Evolutionary conservation across 208 protist species (phyloP), one percentile per base, ranked within the genome.

Genomic region (Trypanosoma cruzi): DNA sequence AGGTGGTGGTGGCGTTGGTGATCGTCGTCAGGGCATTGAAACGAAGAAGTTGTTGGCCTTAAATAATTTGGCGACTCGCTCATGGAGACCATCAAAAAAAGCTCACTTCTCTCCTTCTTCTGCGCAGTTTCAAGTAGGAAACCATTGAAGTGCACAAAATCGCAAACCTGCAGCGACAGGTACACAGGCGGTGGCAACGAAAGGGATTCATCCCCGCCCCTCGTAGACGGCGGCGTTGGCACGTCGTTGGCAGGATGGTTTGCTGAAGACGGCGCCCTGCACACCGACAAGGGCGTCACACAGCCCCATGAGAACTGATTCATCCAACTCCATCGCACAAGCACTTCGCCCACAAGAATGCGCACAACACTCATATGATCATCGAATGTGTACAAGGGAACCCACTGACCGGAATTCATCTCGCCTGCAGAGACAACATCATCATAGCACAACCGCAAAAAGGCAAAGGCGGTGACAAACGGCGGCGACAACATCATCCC

Each of bases 341-440:
- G 55, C 40, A 75, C 70, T 49, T 75, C 70, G 18, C 70, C 70
- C 0, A 49, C 28, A 24, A 75, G 0, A 64, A 63, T 16, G 34
- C 37, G 44, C 0, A 53, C 0, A 14, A 40, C 60, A 42, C 55
- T 28, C 50, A 67, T 49, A 0, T 48, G 1, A 8, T 20, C 31
- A 37, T 42, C 32, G 20, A 36, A 4, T 20, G 36, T n/a, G 40
- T 61, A 75, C 32, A 75, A 20, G 14, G 55, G n/a, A 37, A 66
- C 20, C 70, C 70, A 75, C 2, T 28, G 48, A 26, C 37, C 6
- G 26, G 2, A 28, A 28, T 10, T 28, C 28, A 42, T 14, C 37
- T 22, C n/a, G 20, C n/a, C 44, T 29, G 18, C 37, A 40, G 32
- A 4, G 44, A 18, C 0, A 48, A 62, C 32, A 24, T 40, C 44